These are phyloP conservation scores for Rhododendron ferrugineum DNA, from an alignment of 148 eudicot genomes.

Conservation along the genomic window DNA sequence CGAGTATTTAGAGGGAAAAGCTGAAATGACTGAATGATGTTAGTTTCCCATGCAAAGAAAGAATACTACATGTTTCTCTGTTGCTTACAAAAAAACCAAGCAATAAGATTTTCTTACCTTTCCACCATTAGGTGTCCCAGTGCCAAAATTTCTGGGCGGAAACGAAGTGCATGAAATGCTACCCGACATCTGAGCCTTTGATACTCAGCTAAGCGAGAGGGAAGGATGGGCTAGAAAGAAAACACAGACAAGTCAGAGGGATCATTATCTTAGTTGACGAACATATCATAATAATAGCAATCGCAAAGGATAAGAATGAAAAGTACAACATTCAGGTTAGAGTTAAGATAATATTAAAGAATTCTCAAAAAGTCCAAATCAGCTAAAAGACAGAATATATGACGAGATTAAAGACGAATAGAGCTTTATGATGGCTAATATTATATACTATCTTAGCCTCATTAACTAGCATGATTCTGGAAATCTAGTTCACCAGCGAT, in stretches of 20 bases:
- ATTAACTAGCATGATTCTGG: not conserved
- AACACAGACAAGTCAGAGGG: slow-evolving; percentile 4
- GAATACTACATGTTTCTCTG: not conserved
- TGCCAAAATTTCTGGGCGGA: slow-evolving; percentile 67
- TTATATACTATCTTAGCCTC: not conserved
- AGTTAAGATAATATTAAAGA: not conserved
- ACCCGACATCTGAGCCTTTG: slow-evolving; percentile 98
- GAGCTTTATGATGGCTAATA: not conserved
- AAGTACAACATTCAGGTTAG: not conserved
- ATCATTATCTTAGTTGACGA: not conserved
- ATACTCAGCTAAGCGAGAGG: slow-evolving; percentile 69
- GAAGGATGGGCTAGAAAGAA: slow-evolving; percentile 57
- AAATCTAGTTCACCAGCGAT: not conserved
- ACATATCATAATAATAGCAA: slow-evolving; percentile 1
- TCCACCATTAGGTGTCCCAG: slow-evolving; percentile 69
- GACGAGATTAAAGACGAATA: not conserved
- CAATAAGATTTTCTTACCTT: slow-evolving; percentile 40
- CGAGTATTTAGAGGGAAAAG: not conserved
- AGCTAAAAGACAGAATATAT: not conserved
- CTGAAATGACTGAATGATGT: not conserved
- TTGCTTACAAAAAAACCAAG: not conserved
- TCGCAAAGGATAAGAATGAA: slow-evolving; percentile 16
- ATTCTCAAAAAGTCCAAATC: not conserved
- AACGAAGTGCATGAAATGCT: slow-evolving; percentile 86
- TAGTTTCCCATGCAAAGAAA: not conserved